Evolutionary conservation across 257 asterid genomes (phyloP).

Genomic region (Sherardia arvensis): DNA sequence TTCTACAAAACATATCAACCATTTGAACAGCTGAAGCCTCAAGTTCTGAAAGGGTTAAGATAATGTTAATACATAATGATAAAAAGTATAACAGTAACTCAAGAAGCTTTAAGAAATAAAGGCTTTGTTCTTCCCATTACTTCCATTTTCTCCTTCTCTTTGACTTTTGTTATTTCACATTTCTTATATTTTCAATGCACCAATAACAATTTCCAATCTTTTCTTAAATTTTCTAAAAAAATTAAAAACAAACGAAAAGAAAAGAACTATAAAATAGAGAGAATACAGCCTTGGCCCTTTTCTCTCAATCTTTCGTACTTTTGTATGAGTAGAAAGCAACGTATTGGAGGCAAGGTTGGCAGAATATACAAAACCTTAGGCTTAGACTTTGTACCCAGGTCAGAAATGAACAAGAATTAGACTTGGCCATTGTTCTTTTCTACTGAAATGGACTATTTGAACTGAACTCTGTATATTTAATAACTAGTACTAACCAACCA

Average conservation of each 20-base stretch:
- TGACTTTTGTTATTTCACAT: neutral
- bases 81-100: neutral
- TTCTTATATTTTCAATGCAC: too few relatives aligned
- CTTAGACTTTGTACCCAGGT: too few relatives aligned
- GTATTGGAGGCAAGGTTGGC: neutral
- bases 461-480: neutral
- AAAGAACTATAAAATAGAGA: too few relatives aligned
- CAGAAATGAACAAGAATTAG: neutral
- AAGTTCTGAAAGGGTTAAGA: constrained; percentile 40
- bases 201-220: too few relatives aligned
- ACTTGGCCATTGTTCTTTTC: too few relatives aligned
- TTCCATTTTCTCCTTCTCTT: neutral
- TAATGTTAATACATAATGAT: constrained; percentile 8
- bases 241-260: too few relatives aligned
- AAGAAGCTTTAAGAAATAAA: neutral
- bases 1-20: constrained; percentile 58
- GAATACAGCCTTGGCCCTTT: too few relatives aligned
- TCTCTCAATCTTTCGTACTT: neutral
- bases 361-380: neutral
- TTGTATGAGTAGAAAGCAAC: neutral
- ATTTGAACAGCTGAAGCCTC: constrained; percentile 60
- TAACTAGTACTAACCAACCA: neutral
- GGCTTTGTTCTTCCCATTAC: neutral
- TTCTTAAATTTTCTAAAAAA: too few relatives aligned
- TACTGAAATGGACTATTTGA: neutral